phyloP scores from a whole-genome alignment of 306 rosid species.

The Potentilla sterilis region DNA sequence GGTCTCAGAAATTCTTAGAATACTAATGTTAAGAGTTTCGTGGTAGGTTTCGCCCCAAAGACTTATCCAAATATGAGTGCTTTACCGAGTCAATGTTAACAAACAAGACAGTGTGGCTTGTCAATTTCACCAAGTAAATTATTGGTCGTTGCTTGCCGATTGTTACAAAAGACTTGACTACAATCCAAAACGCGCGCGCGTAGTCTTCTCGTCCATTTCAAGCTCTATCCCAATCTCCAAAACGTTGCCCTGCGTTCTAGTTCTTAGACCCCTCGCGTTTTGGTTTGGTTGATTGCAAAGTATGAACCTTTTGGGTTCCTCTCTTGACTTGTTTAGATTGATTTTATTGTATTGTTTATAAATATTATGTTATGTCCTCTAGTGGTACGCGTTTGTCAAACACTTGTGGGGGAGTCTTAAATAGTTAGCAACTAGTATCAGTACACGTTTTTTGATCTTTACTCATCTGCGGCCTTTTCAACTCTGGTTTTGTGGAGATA shows the following conservation, averaged over 20 bases:
- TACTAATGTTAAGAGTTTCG: not conserved
- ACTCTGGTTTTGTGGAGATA: not conserved
- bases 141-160: not conserved
- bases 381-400: slow-evolving; percentile 57
- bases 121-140: not conserved
- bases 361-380: not conserved
- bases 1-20: not conserved
- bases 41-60: not conserved
- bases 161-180: slow-evolving; percentile 1
- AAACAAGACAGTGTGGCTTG: not conserved
- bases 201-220: slow-evolving; percentile 3
- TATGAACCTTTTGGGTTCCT: not conserved
- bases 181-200: slow-evolving; percentile 13
- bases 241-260: slow-evolving; percentile 10
- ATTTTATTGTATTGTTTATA: no score
- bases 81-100: slow-evolving; percentile 4
- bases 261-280: slow-evolving; percentile 12
- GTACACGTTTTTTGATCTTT: slow-evolving; percentile 34
- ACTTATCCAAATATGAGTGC: not conserved
- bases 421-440: slow-evolving; percentile 15
- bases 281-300: not conserved
- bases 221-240: not conserved
- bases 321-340: not conserved
- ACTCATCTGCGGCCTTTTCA: slow-evolving; percentile 15
- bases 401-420: slow-evolving; percentile 21